phyloP scores from a whole-genome alignment of 148 eudicot species.

The Rhododendron ovatum region DNA sequence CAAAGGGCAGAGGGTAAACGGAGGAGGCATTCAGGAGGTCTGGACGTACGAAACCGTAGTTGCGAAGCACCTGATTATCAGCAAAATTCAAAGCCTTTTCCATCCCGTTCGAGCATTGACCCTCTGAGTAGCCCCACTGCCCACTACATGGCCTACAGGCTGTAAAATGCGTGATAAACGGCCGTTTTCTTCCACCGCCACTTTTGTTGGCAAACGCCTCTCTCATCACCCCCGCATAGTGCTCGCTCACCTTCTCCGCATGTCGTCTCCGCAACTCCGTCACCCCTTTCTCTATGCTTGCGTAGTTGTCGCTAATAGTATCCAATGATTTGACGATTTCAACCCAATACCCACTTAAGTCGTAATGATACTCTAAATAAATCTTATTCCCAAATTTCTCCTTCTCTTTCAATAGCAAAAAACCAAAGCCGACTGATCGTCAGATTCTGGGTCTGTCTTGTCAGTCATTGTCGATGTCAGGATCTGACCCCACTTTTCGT shows the following conservation, averaged over 20 bases:
- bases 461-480: conserved; percentile 41
- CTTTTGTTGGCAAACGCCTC: conserved; percentile 9
- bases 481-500: conserved; percentile 49
- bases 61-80: conserved; percentile 23
- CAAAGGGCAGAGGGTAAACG: neutral
- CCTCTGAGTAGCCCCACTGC: neutral
- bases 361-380: conserved; percentile 38
- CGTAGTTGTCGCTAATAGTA: neutral
- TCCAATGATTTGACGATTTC: conserved; percentile 36
- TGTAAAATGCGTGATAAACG: neutral
- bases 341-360: conserved; percentile 55
- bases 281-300: conserved; percentile 25
- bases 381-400: conserved; percentile 46
- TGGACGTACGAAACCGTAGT: neutral
- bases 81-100: conserved; percentile 15
- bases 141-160: neutral
- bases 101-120: neutral
- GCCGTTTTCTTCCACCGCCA: neutral
- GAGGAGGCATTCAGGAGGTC: neutral
- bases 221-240: conserved; percentile 18
- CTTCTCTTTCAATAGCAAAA: conserved; percentile 39
- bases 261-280: conserved; percentile 28
- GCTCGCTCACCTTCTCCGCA: conserved; percentile 51
- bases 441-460: conserved; percentile 35
- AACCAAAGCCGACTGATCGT: conserved; percentile 62